Percentiles rank a stretch among this genome's conserved stretches.
phyloP scores from a whole-genome alignment of 164 flowering plant species.

The Euptelea pleiosperma region DNA sequence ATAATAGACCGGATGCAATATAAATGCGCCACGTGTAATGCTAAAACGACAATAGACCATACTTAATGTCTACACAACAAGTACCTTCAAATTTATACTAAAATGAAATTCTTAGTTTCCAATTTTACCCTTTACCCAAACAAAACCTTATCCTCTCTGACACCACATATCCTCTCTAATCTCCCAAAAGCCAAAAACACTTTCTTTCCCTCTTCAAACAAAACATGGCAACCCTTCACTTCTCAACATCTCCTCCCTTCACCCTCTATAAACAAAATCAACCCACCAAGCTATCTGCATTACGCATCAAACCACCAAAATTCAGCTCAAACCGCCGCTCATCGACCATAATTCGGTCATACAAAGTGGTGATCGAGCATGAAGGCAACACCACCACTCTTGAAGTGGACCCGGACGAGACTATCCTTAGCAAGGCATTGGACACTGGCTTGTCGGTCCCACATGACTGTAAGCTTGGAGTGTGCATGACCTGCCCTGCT shows the following conservation, averaged over 20 bases:
- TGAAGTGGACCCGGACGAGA: conserved; percentile 85
- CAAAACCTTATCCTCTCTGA: conserved; percentile 16
- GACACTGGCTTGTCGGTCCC: conserved; percentile 73
- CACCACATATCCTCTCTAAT: conserved; percentile 1
- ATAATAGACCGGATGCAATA: too few relatives aligned
- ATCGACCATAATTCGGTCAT: conserved; percentile 25
- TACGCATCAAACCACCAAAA: conserved; percentile 13
- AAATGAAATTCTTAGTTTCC: background rate
- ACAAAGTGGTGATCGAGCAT: conserved; percentile 82
- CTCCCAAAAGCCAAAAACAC: conserved; percentile 3
- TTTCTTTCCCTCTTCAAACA: conserved; percentile 5
- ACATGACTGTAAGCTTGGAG: conserved; percentile 96
- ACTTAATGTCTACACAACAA: too few relatives aligned
- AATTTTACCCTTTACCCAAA: conserved; percentile 1
- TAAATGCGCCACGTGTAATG: too few relatives aligned
- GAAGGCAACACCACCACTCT: conserved; percentile 56
- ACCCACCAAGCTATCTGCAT: conserved; percentile 23
- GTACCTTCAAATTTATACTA: background rate
- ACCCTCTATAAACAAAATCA: conserved; percentile 23
- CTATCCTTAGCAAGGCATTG: conserved; percentile 69
- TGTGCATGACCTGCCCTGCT: conserved; percentile 99
- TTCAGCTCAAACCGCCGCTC: conserved; percentile 14
- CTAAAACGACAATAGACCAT: too few relatives aligned
- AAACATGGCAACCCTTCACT: conserved; percentile 44
- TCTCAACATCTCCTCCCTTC: conserved; percentile 39